These are phyloP conservation scores for Polyporus tsugae DNA, from an alignment of 1,284 basidiomycete species.

Conservation along the genomic window DNA sequence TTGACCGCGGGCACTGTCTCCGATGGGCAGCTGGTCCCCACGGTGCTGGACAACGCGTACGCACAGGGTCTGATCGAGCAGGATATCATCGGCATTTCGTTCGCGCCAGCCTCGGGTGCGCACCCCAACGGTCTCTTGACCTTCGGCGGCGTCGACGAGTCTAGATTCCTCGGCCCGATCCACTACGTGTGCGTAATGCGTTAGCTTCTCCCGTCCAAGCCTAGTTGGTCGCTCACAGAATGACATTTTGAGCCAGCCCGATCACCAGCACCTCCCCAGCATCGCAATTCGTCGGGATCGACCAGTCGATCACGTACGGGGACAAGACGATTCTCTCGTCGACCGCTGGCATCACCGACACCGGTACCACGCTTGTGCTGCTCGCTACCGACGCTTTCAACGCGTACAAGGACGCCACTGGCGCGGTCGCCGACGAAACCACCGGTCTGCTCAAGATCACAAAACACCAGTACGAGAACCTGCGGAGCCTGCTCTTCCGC, in stretches of 20 bases:
- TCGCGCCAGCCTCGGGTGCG: constrained; percentile 7
- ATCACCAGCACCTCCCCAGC: constrained; percentile 46
- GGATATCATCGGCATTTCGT: constrained; percentile 12
- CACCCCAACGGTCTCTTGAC: constrained; percentile 37
- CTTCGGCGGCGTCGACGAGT: constrained; percentile 56
- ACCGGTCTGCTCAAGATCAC: constrained; percentile 37
- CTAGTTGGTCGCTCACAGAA: background rate
- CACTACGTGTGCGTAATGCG: constrained; percentile 49
- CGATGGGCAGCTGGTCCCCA: constrained; percentile 10
- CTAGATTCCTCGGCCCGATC: constrained; percentile 57
- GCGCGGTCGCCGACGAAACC: constrained; percentile 26
- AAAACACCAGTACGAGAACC: constrained; percentile 7
- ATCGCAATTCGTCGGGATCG: constrained; percentile 37
- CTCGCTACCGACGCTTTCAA: constrained; percentile 39
- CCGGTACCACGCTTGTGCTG: constrained; percentile 44
- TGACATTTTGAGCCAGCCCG: constrained; percentile 23
- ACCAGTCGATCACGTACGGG: constrained; percentile 37
- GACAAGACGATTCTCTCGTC: constrained; percentile 35
- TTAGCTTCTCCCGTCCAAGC: constrained; percentile 28
- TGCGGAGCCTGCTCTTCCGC: constrained; percentile 36
- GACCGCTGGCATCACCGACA: constrained; percentile 40
- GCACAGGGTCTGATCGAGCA: constrained; percentile 31
- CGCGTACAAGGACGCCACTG: constrained; percentile 32
- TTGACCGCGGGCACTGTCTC: constrained; percentile 45
- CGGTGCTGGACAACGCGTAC: constrained; percentile 55